Conservation (phyloP, 768 basidiomycete species). For the Tubosaeta brunneosetosa region DNA sequence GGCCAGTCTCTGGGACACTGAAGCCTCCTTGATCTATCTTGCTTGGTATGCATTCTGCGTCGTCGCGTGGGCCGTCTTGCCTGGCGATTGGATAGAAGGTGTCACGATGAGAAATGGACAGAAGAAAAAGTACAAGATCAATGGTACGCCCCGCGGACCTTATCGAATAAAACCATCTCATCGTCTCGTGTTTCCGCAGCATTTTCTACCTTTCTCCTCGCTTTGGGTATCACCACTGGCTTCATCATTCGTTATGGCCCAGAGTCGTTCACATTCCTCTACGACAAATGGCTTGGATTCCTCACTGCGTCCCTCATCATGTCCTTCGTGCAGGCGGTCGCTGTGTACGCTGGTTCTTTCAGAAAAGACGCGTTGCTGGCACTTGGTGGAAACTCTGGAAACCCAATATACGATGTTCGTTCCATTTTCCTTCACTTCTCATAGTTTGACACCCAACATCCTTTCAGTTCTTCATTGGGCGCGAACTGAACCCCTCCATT, state of each 20-base stretch:
- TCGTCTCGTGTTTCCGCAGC: slow-evolving; percentile 40
- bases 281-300: slow-evolving; percentile 90
- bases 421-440: background rate
- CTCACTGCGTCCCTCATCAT: slow-evolving; percentile 77
- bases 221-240: slow-evolving; percentile 69
- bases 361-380: slow-evolving; percentile 69
- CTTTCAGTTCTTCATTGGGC: slow-evolving; percentile 84
- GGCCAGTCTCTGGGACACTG: slow-evolving; percentile 74
- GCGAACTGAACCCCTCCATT: slow-evolving; percentile 86
- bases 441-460: background rate
- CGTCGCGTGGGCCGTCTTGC: slow-evolving; percentile 74
- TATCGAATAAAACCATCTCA: background rate
- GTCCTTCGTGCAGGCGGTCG: slow-evolving; percentile 68
- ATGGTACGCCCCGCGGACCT: slow-evolving; percentile 53
- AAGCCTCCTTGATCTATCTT: slow-evolving; percentile 71
- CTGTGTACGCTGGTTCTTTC: slow-evolving; percentile 71
- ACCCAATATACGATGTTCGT: slow-evolving; percentile 85
- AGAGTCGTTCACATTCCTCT: slow-evolving; percentile 79
- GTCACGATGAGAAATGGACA: slow-evolving; percentile 67
- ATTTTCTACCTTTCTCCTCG: slow-evolving; percentile 80
- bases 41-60: slow-evolving; percentile 92
- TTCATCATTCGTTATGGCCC: slow-evolving; percentile 71
- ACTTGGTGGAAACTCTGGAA: slow-evolving; percentile 88
- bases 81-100: slow-evolving; percentile 68
- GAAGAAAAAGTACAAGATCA: slow-evolving; percentile 86